Base-by-base conservation (phyloP, 257 asterid species). In the Scutellaria barbata region DNA sequence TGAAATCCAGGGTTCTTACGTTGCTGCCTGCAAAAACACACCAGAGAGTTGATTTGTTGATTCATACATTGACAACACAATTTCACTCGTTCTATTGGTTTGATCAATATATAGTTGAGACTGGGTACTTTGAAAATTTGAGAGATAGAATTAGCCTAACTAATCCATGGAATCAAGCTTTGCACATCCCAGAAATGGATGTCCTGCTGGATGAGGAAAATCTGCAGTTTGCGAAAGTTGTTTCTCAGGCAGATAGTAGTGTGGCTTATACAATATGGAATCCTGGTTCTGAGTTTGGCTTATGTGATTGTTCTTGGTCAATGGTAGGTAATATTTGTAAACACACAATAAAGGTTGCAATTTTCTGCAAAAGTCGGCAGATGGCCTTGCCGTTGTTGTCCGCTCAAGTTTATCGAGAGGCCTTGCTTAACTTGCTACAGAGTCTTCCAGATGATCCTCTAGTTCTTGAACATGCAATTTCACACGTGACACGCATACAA, bases 291-390 rank as follows among this genome's bases (percentile, higher is more conserved):
- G 89, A 85, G 65, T 85, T 85, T 20, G 82, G 82, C 53, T 46
- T 82, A 10, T 85, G 89, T 75, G 85, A 85, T 68, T 85, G 89
- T 72, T 66, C 85, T 11, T 85, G 87, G 85, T 85, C 87, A 7
- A 78, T 75, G 87, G 64, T 45, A 43, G 89, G 89, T 17, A 85
- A 85, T 78, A 66, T 82, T 37, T 85, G 89, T 65, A 80, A 77
- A 59, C 89, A 83, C 39, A 66, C 63, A 39, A 73, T 78, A 45
- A 83, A 83, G 82, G 83, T 81, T 33, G 82, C 81, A 4, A 76
- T 69, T 45, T 75, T 75, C 73, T 83, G 88, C 42, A 66, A 70
- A 48, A 72, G 52, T 42, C 74, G 83, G 61, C 88, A 83, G 60
- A 72, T 80, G 10, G 80, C 83, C 22, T 75, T 83, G 76, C 88